Evolutionary conservation across 768 basidiomycete species (phyloP), one percentile per base, ranked within the genome.

Genomic region (Boletus subparvulus): DNA sequence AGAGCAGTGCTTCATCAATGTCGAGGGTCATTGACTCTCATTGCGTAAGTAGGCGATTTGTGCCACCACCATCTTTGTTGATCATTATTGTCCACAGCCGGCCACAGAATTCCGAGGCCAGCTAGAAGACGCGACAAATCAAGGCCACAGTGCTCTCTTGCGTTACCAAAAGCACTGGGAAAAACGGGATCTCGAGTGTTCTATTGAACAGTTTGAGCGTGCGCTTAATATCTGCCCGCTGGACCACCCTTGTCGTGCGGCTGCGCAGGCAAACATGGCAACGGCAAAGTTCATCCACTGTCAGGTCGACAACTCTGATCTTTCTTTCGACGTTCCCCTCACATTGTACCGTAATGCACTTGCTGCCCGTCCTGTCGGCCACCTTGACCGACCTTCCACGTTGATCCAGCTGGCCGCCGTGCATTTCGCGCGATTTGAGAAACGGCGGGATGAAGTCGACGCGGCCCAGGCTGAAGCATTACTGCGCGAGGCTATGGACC

Each of bases 211-310:
- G 0, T 57, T 59, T 35, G 28, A 56, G 24, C 45, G 11, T n/a
- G 58, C 46, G 13, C 45, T 59, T 13, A 11, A 24, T 26, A 13
- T 57, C n/a, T 59, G 58, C 24, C 47, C 55, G 10, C 32, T 12
- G 17, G 50, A 58, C n/a, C n/a, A 59, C 14, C 55, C 45, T 6
- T 47, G 58, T 47, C 55, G 45, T 39, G 49, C 58, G 1, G 58
- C 46, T 21, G 55, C 44, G 9, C 45, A 42, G 3, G 47, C 58
- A 30, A 59, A 59, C 17, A 1, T 57, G 17, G 58, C 58, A 33
- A 24, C 2, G 8, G 54, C 57, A 44, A 40, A 49, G 16, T 47
- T 55, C 8, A n/a, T 49, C 7, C n/a, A n/a, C 13, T 41, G 35
- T 37, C 40, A 3, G 19, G 44, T 47, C 16, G 41, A 32, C 11